Conservation (phyloP, 495 filamentous ascomycete genomes). For the Aspergillus diversus region DNA sequence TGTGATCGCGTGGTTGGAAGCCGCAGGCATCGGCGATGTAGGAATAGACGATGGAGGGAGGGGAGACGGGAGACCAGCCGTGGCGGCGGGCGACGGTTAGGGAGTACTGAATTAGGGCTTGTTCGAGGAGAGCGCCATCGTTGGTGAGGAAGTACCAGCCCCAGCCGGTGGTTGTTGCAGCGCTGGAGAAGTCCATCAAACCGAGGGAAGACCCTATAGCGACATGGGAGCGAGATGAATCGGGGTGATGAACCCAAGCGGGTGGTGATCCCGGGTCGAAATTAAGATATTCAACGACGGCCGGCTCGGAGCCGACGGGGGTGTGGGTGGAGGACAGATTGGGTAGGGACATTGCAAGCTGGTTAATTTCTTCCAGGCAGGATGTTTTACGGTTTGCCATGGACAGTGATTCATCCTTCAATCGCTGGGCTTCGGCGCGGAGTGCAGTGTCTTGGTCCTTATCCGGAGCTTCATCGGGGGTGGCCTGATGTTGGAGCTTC, state of each 20-base stretch:
- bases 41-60: constrained; percentile 88
- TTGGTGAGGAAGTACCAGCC: constrained; percentile 95
- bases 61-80: constrained; percentile 77
- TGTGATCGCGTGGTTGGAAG: constrained; percentile 88
- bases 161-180: constrained; percentile 82
- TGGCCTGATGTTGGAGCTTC: constrained; percentile 31
- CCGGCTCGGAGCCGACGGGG: constrained; percentile 66
- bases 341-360: constrained; percentile 77
- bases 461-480: constrained; percentile 2
- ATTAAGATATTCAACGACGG: constrained; percentile 73
- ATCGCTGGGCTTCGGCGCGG: constrained; percentile 64
- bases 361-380: constrained; percentile 68
- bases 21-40: constrained; percentile 90
- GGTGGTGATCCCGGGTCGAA: constrained; percentile 62
- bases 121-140: constrained; percentile 87
- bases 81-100: constrained; percentile 66
- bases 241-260: constrained; percentile 50
- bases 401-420: constrained; percentile 67
- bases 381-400: constrained; percentile 62
- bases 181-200: constrained; percentile 82
- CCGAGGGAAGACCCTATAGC: constrained; percentile 80
- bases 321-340: constrained; percentile 81
- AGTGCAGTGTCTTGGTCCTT: constrained; percentile 30
- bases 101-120: constrained; percentile 88
- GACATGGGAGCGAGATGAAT: constrained; percentile 67